These are phyloP conservation scores for Metschnikowia koreensis DNA, from an alignment of 805 yeast genomes.

Conservation along the genomic window DNA sequence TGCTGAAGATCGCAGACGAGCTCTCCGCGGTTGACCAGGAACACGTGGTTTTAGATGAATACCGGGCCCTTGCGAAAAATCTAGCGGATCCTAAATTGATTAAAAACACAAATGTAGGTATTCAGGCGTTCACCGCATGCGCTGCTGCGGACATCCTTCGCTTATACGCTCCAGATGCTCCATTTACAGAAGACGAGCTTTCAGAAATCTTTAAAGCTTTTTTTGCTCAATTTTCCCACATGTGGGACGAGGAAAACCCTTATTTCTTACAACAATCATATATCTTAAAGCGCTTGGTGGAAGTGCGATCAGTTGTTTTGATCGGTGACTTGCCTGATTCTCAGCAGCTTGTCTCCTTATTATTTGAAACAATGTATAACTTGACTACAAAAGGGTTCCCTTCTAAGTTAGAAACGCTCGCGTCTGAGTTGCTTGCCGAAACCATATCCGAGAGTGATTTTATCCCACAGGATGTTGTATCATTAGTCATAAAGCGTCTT, in stretches of 20 bases:
- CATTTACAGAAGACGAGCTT: conserved; percentile 65
- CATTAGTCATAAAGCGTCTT: conserved; percentile 61
- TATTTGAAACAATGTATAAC: conserved; percentile 65
- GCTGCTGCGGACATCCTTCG: conserved; percentile 74
- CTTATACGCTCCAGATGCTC: conserved; percentile 87
- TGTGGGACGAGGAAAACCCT: conserved; percentile 55
- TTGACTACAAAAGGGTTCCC: conserved; percentile 46
- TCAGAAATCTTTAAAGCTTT: conserved; percentile 65
- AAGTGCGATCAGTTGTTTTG: conserved; percentile 69
- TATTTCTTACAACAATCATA: conserved; percentile 63
- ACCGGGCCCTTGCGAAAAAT: conserved; percentile 45
- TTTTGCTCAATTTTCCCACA: conserved; percentile 56
- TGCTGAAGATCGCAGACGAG: conserved; percentile 60
- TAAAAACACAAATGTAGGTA: conserved; percentile 61
- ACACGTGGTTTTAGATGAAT: conserved; percentile 43
- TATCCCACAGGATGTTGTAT: conserved; percentile 59
- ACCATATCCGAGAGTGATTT: conserved; percentile 67
- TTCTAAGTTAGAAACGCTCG: conserved; percentile 54
- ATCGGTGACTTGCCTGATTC: conserved; percentile 72
- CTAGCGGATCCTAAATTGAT: conserved; percentile 59
- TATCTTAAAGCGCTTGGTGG: conserved; percentile 65
- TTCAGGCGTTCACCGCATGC: conserved; percentile 68
- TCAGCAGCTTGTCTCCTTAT: conserved; percentile 47
- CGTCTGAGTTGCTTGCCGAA: conserved; percentile 72
- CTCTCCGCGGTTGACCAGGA: conserved; percentile 64